Evolutionary conservation across 2,329 filamentous ascomycete species (phyloP).

Genomic region (Neofusicoccum parvum): DNA sequence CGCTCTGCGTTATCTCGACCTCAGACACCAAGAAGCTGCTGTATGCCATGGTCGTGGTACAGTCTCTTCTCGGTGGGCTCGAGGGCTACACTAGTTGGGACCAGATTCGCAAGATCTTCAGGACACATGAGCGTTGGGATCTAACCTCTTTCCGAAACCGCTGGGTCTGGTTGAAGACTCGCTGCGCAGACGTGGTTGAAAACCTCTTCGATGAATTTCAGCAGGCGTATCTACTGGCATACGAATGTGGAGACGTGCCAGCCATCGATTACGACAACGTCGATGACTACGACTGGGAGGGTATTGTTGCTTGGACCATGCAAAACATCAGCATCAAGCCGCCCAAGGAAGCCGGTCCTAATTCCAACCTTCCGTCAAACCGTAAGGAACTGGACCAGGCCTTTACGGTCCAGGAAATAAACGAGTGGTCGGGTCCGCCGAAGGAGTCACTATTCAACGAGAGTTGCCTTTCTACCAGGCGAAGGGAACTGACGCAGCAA

Average conservation of each 20-base stretch:
- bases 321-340: constrained; percentile 37
- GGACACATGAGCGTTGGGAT: constrained; percentile 38
- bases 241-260: constrained; percentile 63
- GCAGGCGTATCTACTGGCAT: constrained; percentile 65
- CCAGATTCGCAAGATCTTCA: constrained; percentile 42
- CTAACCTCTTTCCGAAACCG: constrained; percentile 37
- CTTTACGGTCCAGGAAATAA: constrained; percentile 45
- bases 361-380: constrained; percentile 21
- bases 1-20: constrained; percentile 23
- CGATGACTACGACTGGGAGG: constrained; percentile 68
- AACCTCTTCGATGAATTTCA: constrained; percentile 66
- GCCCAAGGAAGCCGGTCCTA: background rate
- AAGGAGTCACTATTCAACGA: constrained; percentile 57
- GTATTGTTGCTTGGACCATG: constrained; percentile 67
- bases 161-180: constrained; percentile 40
- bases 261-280: constrained; percentile 65
- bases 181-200: constrained; percentile 51
- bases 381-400: constrained; percentile 47
- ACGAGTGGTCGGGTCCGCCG: constrained; percentile 47
- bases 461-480: constrained; percentile 44
- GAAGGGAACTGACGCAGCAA: constrained; percentile 32
- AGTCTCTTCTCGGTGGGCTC: constrained; percentile 40
- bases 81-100: constrained; percentile 44
- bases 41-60: constrained; percentile 34
- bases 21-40: constrained; percentile 32